These are phyloP conservation scores for Sapria himalayana DNA, from an alignment of 345 rosid genomes.

Conservation along the genomic window DNA sequence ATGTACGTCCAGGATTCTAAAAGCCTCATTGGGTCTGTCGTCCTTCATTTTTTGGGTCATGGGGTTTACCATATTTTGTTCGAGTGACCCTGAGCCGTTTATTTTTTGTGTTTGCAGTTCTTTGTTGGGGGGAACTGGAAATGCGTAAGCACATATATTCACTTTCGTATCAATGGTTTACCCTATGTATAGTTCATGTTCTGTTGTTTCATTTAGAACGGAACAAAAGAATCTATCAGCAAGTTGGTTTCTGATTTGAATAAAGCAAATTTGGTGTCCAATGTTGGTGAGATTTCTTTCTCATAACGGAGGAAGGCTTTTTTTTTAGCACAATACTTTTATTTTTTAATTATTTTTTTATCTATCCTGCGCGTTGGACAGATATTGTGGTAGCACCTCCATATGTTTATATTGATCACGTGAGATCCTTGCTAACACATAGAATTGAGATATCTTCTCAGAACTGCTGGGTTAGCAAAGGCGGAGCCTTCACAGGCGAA, in stretches of 20 bases:
- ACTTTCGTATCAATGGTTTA: no score
- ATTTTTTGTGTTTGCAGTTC: slow-evolving; percentile 44
- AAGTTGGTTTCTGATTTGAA: slow-evolving; percentile 90
- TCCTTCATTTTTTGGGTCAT: no score
- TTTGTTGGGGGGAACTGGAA: slow-evolving; percentile 99
- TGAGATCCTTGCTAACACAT: slow-evolving; percentile 41
- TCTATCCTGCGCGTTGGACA: slow-evolving; percentile 14
- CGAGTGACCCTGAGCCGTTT: neutral
- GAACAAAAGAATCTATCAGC: slow-evolving; percentile 69
- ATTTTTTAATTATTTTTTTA: neutral
- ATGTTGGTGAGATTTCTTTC: slow-evolving; percentile 48
- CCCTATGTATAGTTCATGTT: no score
- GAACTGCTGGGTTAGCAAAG: slow-evolving; percentile 91
- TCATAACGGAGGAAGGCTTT: neutral
- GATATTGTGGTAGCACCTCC: slow-evolving; percentile 98
- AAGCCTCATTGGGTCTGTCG: no score
- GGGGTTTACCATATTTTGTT: no score
- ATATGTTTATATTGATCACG: slow-evolving; percentile 71
- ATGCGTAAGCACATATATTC: slow-evolving; percentile 42
- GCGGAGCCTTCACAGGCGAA: slow-evolving; percentile 99
- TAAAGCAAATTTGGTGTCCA: slow-evolving; percentile 55
- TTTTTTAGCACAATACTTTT: neutral
- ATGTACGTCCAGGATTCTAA: no score
- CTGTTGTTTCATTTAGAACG: slow-evolving; percentile 35
- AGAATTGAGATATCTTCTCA: slow-evolving; percentile 75